Base-by-base conservation (phyloP, 345 rosid species). In the Angophora floribunda region DNA sequence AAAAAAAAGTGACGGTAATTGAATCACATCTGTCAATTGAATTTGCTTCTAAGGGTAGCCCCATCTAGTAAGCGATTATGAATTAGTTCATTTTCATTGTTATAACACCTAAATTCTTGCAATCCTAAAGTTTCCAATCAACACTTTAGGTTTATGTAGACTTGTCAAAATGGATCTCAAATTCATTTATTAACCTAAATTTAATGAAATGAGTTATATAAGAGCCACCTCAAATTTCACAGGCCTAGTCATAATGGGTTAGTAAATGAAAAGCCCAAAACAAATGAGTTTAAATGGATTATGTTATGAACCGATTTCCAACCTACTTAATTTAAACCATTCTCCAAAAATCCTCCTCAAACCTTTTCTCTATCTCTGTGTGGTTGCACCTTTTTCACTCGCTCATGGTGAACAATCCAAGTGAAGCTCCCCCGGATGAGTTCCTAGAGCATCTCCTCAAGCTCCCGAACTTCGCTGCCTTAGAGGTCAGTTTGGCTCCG, bases 371-470 rank as follows among this genome's bases (percentile, higher is more conserved):
- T 87, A 22, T 22, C 79, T 67, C 86, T 17, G 22, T 44, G 47
- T 53, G n/a, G 9, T 45, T 57, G 28, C 70, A 53, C 17, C 26
- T 14, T 67, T 89, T 87, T 90, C 86, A 61, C 63, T 87, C 53
- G 50, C 57, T 61, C 89, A 98, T 98, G 99, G 96, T 99, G 59
- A 95, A 94, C 90, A 98, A 93, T 85, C 95, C 93, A 51, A 91
- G 94, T 70, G 97, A 93, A 44, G 86, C 95, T 47, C 92, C 96
- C 7, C 36, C 92, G 28, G 98, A 98, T 89, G 99, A 98, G 90
- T 98, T 98, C 93, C 92, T 98, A 67, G 99, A 95, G 89, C 99
- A 96, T 92, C 95, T 98, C 86, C 97, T 98, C 47, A 93, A 97
- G 70, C 91, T 96, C 78, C 96, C 93, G n/a, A 94, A 91, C 93